Base-by-base conservation (phyloP, 2,329 filamentous ascomycete genomes). In the Fusarium musae region DNA sequence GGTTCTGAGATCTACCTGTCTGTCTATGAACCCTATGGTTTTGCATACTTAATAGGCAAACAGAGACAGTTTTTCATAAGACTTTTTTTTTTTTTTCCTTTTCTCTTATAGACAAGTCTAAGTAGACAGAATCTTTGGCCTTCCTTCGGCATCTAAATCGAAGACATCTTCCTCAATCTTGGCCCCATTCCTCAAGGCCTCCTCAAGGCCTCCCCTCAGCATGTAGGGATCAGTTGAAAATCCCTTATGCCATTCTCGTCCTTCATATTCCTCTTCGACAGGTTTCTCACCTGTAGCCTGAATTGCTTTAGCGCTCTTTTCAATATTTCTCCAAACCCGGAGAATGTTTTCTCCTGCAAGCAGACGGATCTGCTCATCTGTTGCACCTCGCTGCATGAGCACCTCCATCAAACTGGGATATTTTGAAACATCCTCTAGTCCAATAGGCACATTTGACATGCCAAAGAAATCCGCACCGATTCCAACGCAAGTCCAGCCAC, bases 401-500 rank as follows among this genome's bases (percentile, higher is more conserved):
- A 79, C 46, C 52, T 80, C 72, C 16, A 81, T 61, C 17, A 81
- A 70, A 32, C 76, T 76, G 3, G 83, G 83, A 63, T 82, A 84
- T 39, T 81, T 79, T 2, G 78, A 80, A 7, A 80, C 79, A 47
- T 82, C 80, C 26, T 82, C 80, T 1, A 82, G 61, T 5, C 80
- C 79, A 11, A 61, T 63, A 2, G 79, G 78, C 8, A 74, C 76
- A 36, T 66, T 72, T 9, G 69, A 66, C n/a, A 81, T 83, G 15
- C 82, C 82, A 28, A 79, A 78, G 69, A 81, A 81, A 64, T 83
- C 81, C 10, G 77, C 80, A 3, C 82, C 83, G 6, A 84, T 75
- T 9, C 82, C 83, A 10, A 84, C 79, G 59, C 81, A 79, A 7
- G 80, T 78, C 79, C 79, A 84, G 3, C 83, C 82, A n/a, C 73